Evolutionary conservation across 2,329 filamentous ascomycete species (phyloP), one percentile per base, ranked within the genome.

Genomic region (Septoria petroselini): DNA sequence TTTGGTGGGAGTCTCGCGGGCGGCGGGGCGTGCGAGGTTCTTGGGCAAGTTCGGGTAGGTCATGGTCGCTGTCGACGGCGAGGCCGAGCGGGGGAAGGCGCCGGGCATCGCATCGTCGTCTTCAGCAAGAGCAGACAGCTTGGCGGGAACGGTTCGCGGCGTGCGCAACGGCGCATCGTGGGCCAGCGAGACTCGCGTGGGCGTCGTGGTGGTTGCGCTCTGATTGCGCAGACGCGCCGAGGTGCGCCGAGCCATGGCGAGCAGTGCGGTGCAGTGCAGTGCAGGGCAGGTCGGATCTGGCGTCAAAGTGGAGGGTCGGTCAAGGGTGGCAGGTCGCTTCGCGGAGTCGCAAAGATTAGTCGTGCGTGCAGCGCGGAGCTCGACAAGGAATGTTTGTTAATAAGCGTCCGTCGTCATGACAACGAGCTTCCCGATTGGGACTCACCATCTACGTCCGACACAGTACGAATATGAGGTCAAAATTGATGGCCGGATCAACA

Each of bases 1-100:
- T 31, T 81, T 80, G 33, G 76, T 77, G 4, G 89, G 89, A 1
- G 86, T 76, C 48, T 47, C 72, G 61, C 44, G 41, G 5, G 41
- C 38, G 18, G 43, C 18, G 1, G 27, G 23, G 19, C 17, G 45
- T n/a, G 40, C 25, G 15, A 48, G 60, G 37, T 47, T 65, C 55
- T 31, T 52, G 41, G 50, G 54, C 55, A 59, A 49, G 45, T 31
- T 50, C 19, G 58, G 48, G 23, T 53, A 46, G 15, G 47, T 41
- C 23, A 48, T 45, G 37, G 49, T 39, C 33, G 38, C 39, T 8
- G 48, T 43, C 7, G 53, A 29, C 4, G 60, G 59, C 25, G 63
- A 62, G 31, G 48, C 54, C 4, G 66, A 65, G 4, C 59, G 57
- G 9, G 64, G 66, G 35, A 67, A 66, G 29, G 67, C 54, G 38